Conservation (phyloP, 768 basidiomycete genomes). For the Rhizopogon vesiculosus region DNA sequence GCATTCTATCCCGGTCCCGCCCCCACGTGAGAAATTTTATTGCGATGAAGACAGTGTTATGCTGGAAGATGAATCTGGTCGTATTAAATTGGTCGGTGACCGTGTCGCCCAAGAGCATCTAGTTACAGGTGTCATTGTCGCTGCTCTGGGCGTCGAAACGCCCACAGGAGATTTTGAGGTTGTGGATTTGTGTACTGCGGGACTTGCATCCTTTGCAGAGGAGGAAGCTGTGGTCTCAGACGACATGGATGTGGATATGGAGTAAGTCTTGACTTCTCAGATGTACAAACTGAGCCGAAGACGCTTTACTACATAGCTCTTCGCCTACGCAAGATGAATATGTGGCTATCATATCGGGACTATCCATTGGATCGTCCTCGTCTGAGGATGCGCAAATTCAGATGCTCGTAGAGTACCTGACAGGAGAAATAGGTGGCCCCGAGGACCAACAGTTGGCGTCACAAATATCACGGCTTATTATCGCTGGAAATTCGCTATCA, state of each 20-base stretch:
- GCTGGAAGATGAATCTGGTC: constrained; percentile 95
- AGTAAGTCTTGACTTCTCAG: constrained; percentile 19
- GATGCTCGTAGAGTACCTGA: constrained; percentile 86
- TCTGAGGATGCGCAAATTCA: constrained; percentile 71
- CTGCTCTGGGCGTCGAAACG: constrained; percentile 88
- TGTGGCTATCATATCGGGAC: constrained; percentile 82
- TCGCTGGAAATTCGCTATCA: constrained; percentile 86
- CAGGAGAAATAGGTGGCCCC: constrained; percentile 73
- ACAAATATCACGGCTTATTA: constrained; percentile 77
- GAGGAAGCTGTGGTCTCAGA: constrained; percentile 22
- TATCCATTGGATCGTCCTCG: constrained; percentile 66
- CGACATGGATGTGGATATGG: constrained; percentile 71
- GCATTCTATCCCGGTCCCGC: constrained; percentile 88
- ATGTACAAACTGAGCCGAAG: neutral
- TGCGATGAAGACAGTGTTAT: constrained; percentile 77
- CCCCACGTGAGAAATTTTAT: constrained; percentile 67
- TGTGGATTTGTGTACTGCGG: constrained; percentile 81
- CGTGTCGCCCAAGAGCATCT: constrained; percentile 53
- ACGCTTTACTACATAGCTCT: constrained; percentile 5
- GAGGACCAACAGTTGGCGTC: constrained; percentile 62
- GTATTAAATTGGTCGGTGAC: constrained; percentile 83
- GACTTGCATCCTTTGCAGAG: constrained; percentile 55
- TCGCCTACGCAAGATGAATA: constrained; percentile 52
- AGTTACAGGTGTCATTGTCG: constrained; percentile 91
- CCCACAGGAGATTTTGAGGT: constrained; percentile 90